Conservation (phyloP, 495 filamentous ascomycete genomes). For the Aspergillus funiculosus region DNA sequence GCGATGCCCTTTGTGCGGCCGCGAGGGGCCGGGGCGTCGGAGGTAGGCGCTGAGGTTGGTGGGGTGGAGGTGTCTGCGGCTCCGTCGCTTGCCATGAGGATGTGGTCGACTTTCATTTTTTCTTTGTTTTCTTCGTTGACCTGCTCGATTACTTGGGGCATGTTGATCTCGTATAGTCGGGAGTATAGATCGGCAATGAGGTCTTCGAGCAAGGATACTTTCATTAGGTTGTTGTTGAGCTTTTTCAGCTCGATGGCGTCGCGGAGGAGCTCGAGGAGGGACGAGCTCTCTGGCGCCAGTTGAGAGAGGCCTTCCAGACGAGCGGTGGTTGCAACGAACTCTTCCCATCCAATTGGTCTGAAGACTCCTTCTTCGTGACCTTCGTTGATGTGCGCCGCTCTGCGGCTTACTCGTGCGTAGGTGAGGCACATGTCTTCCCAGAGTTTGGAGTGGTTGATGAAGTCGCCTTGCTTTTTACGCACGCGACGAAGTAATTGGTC, state of each 20-base stretch:
- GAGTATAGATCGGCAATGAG: conserved; percentile 83
- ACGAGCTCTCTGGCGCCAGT: conserved; percentile 32
- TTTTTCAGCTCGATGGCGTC: conserved; percentile 89
- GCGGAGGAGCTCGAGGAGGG: conserved; percentile 64
- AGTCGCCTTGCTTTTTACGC: conserved; percentile 74
- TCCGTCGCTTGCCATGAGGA: conserved; percentile 41
- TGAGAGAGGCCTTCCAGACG: conserved; percentile 49
- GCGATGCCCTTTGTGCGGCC: conserved; percentile 55
- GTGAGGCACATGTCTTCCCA: conserved; percentile 75
- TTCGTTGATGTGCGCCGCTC: conserved; percentile 56
- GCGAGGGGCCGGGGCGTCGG: conserved; percentile 40
- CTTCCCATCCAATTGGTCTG: conserved; percentile 69
- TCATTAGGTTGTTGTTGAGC: conserved; percentile 79
- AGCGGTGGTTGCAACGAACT: conserved; percentile 61
- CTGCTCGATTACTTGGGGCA: conserved; percentile 42
- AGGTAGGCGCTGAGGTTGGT: conserved; percentile 30
- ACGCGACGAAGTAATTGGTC: conserved; percentile 77
- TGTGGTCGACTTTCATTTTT: conserved; percentile 55
- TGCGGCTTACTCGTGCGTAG: conserved; percentile 71
- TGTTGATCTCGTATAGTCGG: conserved; percentile 59
- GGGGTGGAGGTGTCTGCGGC: conserved; percentile 34
- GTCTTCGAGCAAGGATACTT: conserved; percentile 78
- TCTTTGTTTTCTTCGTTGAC: conserved; percentile 48
- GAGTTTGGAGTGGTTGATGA: conserved; percentile 74
- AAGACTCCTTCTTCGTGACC: conserved; percentile 73